Conservation (phyloP, 768 basidiomycete species). For the Suillus luteus region DNA sequence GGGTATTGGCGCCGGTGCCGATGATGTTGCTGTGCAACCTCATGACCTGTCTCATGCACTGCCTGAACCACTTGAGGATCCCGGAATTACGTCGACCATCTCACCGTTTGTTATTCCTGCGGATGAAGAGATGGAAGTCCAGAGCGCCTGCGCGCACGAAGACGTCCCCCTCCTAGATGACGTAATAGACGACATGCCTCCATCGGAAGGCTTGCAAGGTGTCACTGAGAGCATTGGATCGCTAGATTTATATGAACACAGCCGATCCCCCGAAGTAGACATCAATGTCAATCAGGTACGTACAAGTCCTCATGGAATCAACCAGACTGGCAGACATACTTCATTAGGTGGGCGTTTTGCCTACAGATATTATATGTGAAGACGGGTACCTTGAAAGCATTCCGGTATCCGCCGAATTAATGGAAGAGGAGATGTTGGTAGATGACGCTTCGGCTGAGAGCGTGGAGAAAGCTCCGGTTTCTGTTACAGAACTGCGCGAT, state of each 20-base stretch:
- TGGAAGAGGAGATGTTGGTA: neutral
- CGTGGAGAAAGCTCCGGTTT: neutral
- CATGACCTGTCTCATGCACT: neutral
- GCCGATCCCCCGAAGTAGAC: neutral
- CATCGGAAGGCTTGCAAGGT: neutral
- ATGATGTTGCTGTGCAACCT: neutral
- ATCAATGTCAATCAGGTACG: conserved; percentile 1
- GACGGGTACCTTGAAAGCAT: neutral
- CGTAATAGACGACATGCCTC: neutral
- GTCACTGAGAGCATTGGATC: conserved; percentile 5
- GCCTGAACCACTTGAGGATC: neutral
- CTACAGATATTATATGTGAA: neutral
- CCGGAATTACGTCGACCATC: too few species aligned
- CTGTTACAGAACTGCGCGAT: neutral
- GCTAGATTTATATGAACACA: neutral
- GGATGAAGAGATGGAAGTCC: neutral
- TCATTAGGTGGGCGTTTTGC: neutral
- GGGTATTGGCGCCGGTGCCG: neutral
- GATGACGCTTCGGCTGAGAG: conserved; percentile 1
- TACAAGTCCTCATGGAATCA: neutral
- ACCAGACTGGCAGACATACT: neutral
- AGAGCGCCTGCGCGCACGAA: neutral
- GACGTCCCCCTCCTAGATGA: neutral
- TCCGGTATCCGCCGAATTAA: neutral
- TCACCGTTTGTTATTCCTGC: neutral